Conservation (phyloP, 768 basidiomycete genomes). For the Sarcomyxa edulis region DNA sequence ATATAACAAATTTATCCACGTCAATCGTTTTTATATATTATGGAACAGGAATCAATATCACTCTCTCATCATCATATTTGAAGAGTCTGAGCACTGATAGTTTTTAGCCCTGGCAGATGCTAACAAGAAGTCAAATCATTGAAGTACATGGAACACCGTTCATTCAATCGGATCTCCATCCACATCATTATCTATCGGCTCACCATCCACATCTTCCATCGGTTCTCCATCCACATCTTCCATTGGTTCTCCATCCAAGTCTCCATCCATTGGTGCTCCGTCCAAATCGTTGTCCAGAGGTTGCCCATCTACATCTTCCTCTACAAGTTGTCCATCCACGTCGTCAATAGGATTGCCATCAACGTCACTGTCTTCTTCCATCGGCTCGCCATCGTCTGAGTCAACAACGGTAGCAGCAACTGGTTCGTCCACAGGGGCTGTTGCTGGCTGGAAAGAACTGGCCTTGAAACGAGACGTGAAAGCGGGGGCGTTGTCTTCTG, state of each 20-base stretch:
- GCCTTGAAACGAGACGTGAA: constrained; percentile 69
- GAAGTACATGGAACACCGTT: constrained; percentile 46
- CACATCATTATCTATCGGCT: constrained; percentile 38
- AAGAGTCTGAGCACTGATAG: too few relatives aligned
- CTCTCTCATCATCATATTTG: constrained; percentile 2
- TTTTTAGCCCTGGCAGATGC: too few relatives aligned
- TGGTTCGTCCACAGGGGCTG: constrained; percentile 28
- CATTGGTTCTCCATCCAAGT: constrained; percentile 43
- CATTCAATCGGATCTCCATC: constrained; percentile 45
- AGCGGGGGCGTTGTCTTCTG: constrained; percentile 20
- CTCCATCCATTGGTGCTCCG: constrained; percentile 30
- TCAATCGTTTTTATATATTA: too few relatives aligned
- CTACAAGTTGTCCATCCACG: constrained; percentile 33
- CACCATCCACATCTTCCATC: constrained; percentile 35
- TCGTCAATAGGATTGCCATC: constrained; percentile 29
- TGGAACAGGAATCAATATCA: not conserved
- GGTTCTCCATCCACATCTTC: constrained; percentile 38
- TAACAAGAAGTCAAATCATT: too few relatives aligned
- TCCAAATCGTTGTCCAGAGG: constrained; percentile 37
- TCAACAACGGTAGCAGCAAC: constrained; percentile 18
- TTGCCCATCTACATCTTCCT: constrained; percentile 30
- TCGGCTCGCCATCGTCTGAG: constrained; percentile 30
- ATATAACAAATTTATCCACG: too few relatives aligned
- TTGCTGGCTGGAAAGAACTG: constrained; percentile 72
- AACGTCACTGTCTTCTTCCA: constrained; percentile 29